Base-by-base conservation (phyloP, 257 asterid genomes). In the Anisodus tanguticus region DNA sequence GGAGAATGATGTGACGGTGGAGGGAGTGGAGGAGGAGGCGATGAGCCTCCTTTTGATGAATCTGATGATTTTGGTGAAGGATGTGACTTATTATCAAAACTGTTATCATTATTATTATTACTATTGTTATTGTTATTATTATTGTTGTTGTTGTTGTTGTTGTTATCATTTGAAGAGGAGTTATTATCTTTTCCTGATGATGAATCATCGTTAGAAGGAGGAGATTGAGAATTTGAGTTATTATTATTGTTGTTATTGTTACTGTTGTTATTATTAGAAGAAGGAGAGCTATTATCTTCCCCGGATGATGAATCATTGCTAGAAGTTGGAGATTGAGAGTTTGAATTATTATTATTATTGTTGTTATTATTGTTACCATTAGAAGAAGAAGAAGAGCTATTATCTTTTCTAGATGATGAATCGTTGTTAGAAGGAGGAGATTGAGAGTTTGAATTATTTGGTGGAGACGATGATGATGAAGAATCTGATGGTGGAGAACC, bases 1-100 rank as follows among this genome's bases (percentile, higher is more conserved):
- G 85, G 17, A 67, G 51, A 26, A 17, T 5, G 12, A 5, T 59
- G 86, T 78, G 84, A 62, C 1, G 84, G 84, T 53, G 84, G 80
- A 6, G 84, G 19, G 35, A 31, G 35, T 31, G 35, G 35, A 31
- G 35, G 35, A 31, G 35, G 2, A 31, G 35, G 35, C 35, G 35
- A 31, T 31, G 35, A 31, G 1, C 35, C 35, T 31, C 35, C 35
- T 31, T 31, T 31, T 31, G 35, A 31, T 31, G 86, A 66, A 3
- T 49, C n/a, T 3, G 83, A 26, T 26, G 86, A 26, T 12, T 59
- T 12, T 35, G 87, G 79, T 41, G 82, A 74, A 5, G 82, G 13
- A 3, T 41, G 55, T 37, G 80, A 51, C 53, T 35, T 49, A 37
- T 82, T 51, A 41, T 53, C 41, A 6, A n/a, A 51, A 6, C 12